Percentiles rank a stretch among this genome's conserved stretches.
Evolutionary conservation across 306 rosid species (phyloP).

Genomic region (Begonia fuchsioides): DNA sequence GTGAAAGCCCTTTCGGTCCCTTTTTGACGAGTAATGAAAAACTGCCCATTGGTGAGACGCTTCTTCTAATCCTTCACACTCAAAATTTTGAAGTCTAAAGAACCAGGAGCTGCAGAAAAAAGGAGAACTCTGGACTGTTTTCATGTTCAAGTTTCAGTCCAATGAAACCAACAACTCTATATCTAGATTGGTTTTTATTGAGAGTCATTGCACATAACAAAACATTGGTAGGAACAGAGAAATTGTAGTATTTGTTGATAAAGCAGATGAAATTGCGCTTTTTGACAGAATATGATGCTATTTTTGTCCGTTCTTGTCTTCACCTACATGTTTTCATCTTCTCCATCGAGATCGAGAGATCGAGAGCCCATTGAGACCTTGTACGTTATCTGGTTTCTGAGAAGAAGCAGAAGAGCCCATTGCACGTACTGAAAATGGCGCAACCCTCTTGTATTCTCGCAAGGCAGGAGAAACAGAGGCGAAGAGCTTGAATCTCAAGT

Average conservation of each 20-base stretch:
- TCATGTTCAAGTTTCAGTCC: too few species aligned
- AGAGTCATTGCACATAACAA: too few species aligned
- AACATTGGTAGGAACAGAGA: too few species aligned
- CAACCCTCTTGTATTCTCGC: constrained; percentile 21
- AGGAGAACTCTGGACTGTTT: neutral
- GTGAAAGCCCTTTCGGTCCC: constrained; percentile 96
- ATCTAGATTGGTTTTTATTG: too few species aligned
- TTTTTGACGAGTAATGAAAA: constrained; percentile 63
- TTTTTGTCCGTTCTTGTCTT: too few species aligned
- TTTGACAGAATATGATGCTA: too few species aligned
- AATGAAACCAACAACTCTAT: too few species aligned
- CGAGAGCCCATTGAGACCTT: too few species aligned
- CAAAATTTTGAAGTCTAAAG: constrained; percentile 38
- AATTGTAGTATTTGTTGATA: too few species aligned
- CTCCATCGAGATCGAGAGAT: constrained; percentile 4
- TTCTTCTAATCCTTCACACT: constrained; percentile 66
- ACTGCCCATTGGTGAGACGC: constrained; percentile 51
- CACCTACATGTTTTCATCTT: too few species aligned
- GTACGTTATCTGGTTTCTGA: constrained; percentile 29
- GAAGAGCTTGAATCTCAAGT: constrained; percentile 14
- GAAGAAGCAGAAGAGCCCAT: constrained; percentile 89
- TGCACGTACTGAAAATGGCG: constrained; percentile 22
- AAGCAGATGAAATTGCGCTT: too few species aligned
- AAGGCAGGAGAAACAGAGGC: constrained; percentile 17
- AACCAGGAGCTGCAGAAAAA: constrained; percentile 35